Conservation (phyloP, 345 rosid species). For the Cardamine resedifolia region DNA sequence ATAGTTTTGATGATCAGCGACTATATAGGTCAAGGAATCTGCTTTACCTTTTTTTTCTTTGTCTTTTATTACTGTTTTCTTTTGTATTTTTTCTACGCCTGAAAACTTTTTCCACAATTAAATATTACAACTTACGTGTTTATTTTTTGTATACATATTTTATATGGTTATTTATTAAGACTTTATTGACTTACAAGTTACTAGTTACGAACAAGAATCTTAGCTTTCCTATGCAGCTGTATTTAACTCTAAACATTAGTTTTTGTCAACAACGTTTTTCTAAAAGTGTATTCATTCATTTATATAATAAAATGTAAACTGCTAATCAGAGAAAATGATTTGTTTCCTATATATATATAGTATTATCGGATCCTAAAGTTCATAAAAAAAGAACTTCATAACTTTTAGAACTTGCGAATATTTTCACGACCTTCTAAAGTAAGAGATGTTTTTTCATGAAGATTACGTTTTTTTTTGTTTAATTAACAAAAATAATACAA, state of each 20-base stretch:
- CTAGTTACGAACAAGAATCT: conserved; percentile 29
- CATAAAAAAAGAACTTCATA: not conserved
- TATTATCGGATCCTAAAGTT: not conserved
- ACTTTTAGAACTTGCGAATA: not conserved
- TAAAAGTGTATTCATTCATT: not conserved
- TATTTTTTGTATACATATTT: not conserved
- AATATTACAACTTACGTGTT: conserved; percentile 15
- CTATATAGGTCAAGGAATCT: conserved; percentile 31
- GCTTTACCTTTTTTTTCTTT: not conserved
- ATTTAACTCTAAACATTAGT: not conserved
- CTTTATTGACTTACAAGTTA: conserved; percentile 35
- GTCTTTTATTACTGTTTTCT: conserved; percentile 19
- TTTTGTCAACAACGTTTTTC: conserved; percentile 18
- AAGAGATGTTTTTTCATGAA: not conserved
- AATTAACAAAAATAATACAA: not conserved
- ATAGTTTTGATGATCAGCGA: not conserved
- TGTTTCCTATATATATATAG: not conserved
- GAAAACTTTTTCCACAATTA: not conserved
- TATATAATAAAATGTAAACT: not conserved
- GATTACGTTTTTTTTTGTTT: not conserved
- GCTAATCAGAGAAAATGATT: not conserved
- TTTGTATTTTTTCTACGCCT: not conserved
- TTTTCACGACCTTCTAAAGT: not conserved
- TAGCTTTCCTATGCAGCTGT: conserved; percentile 17
- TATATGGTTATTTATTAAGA: conserved; percentile 3